Conservation (phyloP, 371 early-diverging fungal species). For the Mortierella sp. region DNA sequence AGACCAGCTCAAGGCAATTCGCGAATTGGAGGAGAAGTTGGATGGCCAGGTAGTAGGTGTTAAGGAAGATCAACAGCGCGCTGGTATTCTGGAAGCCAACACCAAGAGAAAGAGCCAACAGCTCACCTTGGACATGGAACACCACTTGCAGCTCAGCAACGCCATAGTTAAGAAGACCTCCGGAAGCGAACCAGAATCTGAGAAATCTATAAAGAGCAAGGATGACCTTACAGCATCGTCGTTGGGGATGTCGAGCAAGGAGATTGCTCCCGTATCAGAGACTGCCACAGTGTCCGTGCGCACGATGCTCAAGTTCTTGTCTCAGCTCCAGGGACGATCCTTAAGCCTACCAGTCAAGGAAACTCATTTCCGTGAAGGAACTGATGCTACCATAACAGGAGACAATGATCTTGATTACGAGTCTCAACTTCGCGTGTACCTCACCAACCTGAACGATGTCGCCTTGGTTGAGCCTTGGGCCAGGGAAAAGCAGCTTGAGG, state of each 20-base stretch:
- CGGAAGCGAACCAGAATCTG: not conserved
- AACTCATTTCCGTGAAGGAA: constrained; percentile 30
- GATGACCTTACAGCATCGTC: not conserved
- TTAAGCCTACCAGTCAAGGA: constrained; percentile 3
- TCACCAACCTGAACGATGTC: constrained; percentile 32
- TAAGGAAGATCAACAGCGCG: constrained; percentile 50
- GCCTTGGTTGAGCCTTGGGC: constrained; percentile 51
- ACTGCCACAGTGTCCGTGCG: constrained; percentile 39
- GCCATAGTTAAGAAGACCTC: constrained; percentile 26
- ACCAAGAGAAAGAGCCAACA: constrained; percentile 53
- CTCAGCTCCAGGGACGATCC: constrained; percentile 43
- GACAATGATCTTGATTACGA: constrained; percentile 26
- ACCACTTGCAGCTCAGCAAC: constrained; percentile 53
- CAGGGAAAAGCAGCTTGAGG: constrained; percentile 50
- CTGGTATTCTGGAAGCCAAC: constrained; percentile 45
- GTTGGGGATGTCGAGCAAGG: not conserved
- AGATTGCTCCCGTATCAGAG: not conserved
- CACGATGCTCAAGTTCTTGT: constrained; percentile 54
- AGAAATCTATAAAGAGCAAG: not conserved
- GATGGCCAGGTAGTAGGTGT: constrained; percentile 52
- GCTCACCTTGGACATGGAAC: constrained; percentile 38
- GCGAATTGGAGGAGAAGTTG: constrained; percentile 41
- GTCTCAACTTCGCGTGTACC: constrained; percentile 32
- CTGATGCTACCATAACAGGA: constrained; percentile 28
- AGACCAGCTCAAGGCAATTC: constrained; percentile 50